phyloP scores from a whole-genome alignment of 1,284 basidiomycete species.

The Amylostereum chailletii region DNA sequence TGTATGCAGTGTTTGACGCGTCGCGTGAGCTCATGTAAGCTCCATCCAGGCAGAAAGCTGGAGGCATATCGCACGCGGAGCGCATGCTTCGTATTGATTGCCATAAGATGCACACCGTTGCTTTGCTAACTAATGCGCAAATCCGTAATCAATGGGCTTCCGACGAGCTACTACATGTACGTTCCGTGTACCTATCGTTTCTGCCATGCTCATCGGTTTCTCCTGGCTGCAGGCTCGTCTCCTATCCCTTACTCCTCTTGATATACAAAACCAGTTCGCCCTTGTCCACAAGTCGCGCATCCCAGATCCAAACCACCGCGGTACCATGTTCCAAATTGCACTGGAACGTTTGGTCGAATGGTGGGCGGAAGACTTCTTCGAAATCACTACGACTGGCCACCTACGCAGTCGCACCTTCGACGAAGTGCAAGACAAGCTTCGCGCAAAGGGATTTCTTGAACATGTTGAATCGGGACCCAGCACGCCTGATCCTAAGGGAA shows the following conservation, averaged over 20 bases:
- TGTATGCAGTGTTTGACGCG: conserved; percentile 3
- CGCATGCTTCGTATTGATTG: conserved; percentile 67
- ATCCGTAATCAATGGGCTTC: conserved; percentile 84
- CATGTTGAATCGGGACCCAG: conserved; percentile 12
- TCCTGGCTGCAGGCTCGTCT: conserved; percentile 60
- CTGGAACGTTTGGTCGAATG: conserved; percentile 68
- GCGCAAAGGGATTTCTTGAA: conserved; percentile 22
- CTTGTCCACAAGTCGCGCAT: conserved; percentile 77
- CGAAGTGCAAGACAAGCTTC: conserved; percentile 45
- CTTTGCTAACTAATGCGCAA: conserved; percentile 68
- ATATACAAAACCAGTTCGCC: conserved; percentile 70
- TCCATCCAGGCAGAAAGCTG: conserved; percentile 33
- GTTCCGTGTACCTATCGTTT: conserved; percentile 19
- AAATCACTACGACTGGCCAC: conserved; percentile 54
- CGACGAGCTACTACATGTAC: conserved; percentile 74
- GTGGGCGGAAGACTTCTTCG: conserved; percentile 76
- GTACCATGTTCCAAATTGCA: conserved; percentile 78
- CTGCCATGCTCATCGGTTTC: not conserved
- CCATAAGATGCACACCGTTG: conserved; percentile 83
- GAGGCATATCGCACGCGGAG: conserved; percentile 46
- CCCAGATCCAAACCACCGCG: conserved; percentile 73
- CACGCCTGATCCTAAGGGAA: conserved; percentile 2
- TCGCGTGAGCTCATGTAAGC: too few species aligned
- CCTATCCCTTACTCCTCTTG: conserved; percentile 75
- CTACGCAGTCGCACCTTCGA: conserved; percentile 71